A percentile compares a stretch with the other conserved stretches of the same genome.
Evolutionary conservation across 2,329 filamentous ascomycete species (phyloP).

Genomic region (Arthroderma sp.): DNA sequence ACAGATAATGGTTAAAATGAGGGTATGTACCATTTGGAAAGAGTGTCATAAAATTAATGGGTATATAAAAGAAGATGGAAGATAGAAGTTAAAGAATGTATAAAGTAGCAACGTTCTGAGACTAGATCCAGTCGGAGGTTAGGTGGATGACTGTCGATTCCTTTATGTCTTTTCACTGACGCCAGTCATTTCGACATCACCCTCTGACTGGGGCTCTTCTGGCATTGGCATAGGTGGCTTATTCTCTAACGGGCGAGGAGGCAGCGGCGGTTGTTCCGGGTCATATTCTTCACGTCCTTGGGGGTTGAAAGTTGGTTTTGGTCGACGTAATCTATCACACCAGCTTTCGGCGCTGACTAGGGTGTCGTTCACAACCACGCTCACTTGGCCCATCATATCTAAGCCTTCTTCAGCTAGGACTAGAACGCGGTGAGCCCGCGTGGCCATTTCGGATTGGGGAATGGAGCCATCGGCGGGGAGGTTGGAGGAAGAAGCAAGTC

Average conservation of each 20-base stretch:
- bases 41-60: neutral
- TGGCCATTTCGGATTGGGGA: slow-evolving; percentile 34
- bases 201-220: slow-evolving; percentile 9
- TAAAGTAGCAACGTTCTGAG: too few species aligned
- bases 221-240: slow-evolving; percentile 12
- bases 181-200: slow-evolving; percentile 25
- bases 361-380: slow-evolving; percentile 73
- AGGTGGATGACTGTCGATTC: neutral
- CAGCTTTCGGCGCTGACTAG: slow-evolving; percentile 83
- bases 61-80: neutral
- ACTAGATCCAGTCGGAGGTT: neutral
- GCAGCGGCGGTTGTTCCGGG: neutral
- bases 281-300: neutral
- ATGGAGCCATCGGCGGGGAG: slow-evolving; percentile 20
- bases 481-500: slow-evolving; percentile 48
- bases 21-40: neutral
- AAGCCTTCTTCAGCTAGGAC: slow-evolving; percentile 80
- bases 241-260: slow-evolving; percentile 3
- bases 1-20: neutral
- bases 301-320: slow-evolving; percentile 14
- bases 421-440: slow-evolving; percentile 60
- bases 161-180: slow-evolving; percentile 18
- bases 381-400: slow-evolving; percentile 90
- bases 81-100: neutral
- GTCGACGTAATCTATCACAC: slow-evolving; percentile 62